Conservation (phyloP, 2,329 filamentous ascomycete genomes). For the Talaromyces sp. region DNA sequence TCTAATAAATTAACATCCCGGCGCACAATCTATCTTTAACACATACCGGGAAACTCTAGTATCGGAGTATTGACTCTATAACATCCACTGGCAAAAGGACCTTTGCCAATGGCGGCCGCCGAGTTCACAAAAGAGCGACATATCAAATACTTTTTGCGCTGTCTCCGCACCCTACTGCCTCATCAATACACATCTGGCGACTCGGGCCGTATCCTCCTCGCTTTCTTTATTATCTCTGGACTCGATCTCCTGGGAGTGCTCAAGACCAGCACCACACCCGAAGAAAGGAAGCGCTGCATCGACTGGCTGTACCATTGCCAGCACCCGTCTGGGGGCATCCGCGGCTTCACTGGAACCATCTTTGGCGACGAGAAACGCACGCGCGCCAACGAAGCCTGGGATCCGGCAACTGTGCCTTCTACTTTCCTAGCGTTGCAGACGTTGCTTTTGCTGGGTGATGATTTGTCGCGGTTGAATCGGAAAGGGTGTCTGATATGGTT, state of each 20-base stretch:
- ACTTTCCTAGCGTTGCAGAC: constrained; percentile 83
- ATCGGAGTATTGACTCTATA: neutral
- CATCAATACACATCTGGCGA: constrained; percentile 81
- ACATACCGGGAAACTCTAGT: neutral
- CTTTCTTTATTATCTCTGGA: constrained; percentile 81
- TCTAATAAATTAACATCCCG: neutral
- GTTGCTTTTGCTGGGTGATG: constrained; percentile 62
- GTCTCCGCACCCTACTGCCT: constrained; percentile 75
- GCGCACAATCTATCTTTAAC: neutral
- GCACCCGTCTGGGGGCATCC: constrained; percentile 81
- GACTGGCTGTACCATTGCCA: constrained; percentile 84
- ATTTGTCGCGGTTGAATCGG: constrained; percentile 62
- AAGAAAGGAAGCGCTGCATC: constrained; percentile 53
- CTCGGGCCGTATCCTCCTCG: constrained; percentile 82
- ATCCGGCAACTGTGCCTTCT: constrained; percentile 77
- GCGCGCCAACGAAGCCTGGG: constrained; percentile 55
- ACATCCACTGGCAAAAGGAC: neutral
- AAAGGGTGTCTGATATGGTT: constrained; percentile 69
- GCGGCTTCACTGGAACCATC: constrained; percentile 70
- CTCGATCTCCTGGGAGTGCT: constrained; percentile 72
- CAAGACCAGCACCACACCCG: constrained; percentile 47
- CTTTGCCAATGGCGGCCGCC: constrained; percentile 19
- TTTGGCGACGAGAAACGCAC: constrained; percentile 44
- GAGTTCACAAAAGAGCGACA: constrained; percentile 56
- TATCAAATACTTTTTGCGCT: constrained; percentile 88